phyloP scores from a whole-genome alignment of 805 yeast genomes.

The Pichia cabralensis region DNA sequence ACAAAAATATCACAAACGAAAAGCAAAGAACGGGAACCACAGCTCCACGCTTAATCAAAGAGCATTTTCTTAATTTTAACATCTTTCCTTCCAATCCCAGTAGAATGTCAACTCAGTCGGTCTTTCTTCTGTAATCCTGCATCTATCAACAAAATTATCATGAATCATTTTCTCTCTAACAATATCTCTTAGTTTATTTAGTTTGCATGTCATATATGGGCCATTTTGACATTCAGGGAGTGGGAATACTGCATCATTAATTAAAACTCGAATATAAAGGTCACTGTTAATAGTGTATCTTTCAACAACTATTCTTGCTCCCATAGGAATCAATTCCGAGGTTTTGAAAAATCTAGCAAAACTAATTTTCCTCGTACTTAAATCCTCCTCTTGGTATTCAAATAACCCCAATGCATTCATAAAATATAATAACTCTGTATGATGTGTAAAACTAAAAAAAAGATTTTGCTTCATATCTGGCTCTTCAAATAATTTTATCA shows the following conservation, averaged over 20 bases:
- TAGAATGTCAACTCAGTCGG: slow-evolving; percentile 18
- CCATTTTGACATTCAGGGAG: slow-evolving; percentile 36
- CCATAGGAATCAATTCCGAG: slow-evolving; percentile 47
- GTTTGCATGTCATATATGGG: slow-evolving; percentile 42
- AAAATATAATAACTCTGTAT: slow-evolving; percentile 52
- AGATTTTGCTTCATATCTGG: slow-evolving; percentile 25
- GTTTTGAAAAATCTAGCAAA: slow-evolving; percentile 34
- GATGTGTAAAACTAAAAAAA: slow-evolving; percentile 55
- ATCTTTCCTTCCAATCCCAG: slow-evolving; percentile 19
- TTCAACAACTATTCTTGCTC: slow-evolving; percentile 43
- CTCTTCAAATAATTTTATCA: slow-evolving; percentile 21
- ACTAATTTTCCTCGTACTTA: slow-evolving; percentile 29
- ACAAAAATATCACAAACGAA: too few relatives aligned
- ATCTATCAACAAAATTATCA: slow-evolving; percentile 28
- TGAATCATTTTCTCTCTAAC: slow-evolving; percentile 4
- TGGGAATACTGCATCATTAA: slow-evolving; percentile 49
- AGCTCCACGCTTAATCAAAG: too few relatives aligned
- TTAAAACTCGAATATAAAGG: slow-evolving; percentile 34
- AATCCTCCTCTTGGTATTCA: slow-evolving; percentile 31
- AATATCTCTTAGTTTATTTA: slow-evolving; percentile 13
- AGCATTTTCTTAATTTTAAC: too few relatives aligned
- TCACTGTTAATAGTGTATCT: slow-evolving; percentile 23
- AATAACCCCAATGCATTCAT: slow-evolving; percentile 51
- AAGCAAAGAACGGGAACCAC: too few relatives aligned
- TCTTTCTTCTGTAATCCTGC: slow-evolving; percentile 10